These are phyloP conservation scores for Saccharomycopsis synnaedendra DNA, from an alignment of 805 yeast species.

Conservation along the genomic window DNA sequence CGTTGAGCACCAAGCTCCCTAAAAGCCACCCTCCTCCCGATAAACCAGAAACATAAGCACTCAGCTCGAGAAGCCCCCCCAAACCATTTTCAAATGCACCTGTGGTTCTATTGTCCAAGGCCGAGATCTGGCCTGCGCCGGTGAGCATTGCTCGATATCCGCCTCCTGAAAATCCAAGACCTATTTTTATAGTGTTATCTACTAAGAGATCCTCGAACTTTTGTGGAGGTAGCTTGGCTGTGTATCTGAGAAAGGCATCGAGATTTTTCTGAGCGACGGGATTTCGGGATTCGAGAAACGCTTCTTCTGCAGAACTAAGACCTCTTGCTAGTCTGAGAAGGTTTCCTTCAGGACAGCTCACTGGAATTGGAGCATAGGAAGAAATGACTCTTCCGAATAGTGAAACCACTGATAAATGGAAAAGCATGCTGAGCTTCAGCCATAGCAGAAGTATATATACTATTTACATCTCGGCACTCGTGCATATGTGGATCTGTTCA, in stretches of 20 bases:
- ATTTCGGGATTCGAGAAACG: constrained; percentile 23
- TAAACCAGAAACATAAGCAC: constrained; percentile 64
- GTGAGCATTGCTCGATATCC: constrained; percentile 81
- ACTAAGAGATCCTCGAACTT: constrained; percentile 27
- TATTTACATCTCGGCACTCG: too few species aligned
- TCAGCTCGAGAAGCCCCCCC: constrained; percentile 63
- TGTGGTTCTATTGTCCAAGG: constrained; percentile 60
- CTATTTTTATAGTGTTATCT: constrained; percentile 30
- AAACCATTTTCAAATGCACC: constrained; percentile 43
- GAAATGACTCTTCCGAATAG: too few species aligned
- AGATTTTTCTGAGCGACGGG: constrained; percentile 34
- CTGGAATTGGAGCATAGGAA: too few species aligned
- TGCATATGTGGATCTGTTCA: too few species aligned
- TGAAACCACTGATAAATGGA: too few species aligned
- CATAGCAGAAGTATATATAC: too few species aligned
- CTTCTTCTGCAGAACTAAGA: too few species aligned
- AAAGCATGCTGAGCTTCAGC: too few species aligned
- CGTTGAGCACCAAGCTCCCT: constrained; percentile 54
- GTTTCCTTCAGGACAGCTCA: too few species aligned
- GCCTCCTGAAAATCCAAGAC: constrained; percentile 67
- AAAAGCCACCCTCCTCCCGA: constrained; percentile 83
- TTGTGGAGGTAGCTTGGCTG: constrained; percentile 25
- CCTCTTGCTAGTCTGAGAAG: too few species aligned
- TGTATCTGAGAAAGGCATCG: constrained; percentile 32
- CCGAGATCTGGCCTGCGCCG: constrained; percentile 79